phyloP scores from a whole-genome alignment of 2,329 filamentous ascomycete species.

The Metarhizium humberi region DNA sequence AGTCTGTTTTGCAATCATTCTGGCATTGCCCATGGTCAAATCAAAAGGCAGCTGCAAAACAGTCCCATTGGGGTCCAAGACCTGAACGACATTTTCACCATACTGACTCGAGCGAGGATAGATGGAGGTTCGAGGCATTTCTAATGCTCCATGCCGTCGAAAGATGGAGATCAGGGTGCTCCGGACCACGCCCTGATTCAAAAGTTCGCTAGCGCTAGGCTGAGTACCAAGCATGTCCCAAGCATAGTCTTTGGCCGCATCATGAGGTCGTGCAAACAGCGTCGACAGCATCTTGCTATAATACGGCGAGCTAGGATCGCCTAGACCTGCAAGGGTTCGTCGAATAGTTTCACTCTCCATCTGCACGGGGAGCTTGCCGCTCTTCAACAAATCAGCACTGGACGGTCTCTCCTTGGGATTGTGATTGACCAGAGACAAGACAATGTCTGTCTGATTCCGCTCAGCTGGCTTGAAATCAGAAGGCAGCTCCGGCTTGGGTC shows the following conservation, averaged over 20 bases:
- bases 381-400: slow-evolving; percentile 72
- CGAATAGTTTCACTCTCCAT: slow-evolving; percentile 89
- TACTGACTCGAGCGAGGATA: slow-evolving; percentile 82
- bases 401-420: slow-evolving; percentile 75
- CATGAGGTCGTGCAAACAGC: slow-evolving; percentile 67
- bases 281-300: slow-evolving; percentile 85
- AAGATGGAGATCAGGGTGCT: slow-evolving; percentile 71
- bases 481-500: slow-evolving; percentile 60
- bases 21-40: slow-evolving; percentile 78
- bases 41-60: slow-evolving; percentile 91
- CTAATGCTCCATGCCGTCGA: slow-evolving; percentile 78
- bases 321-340: slow-evolving; percentile 69
- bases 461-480: slow-evolving; percentile 59
- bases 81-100: slow-evolving; percentile 59
- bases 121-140: slow-evolving; percentile 62
- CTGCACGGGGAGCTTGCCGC: slow-evolving; percentile 78
- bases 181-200: slow-evolving; percentile 66
- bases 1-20: slow-evolving; percentile 65
- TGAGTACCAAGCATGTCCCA: slow-evolving; percentile 61
- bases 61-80: slow-evolving; percentile 78
- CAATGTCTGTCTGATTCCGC: slow-evolving; percentile 69
- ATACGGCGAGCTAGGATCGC: slow-evolving; percentile 76
- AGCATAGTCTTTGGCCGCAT: slow-evolving; percentile 70
- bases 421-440: slow-evolving; percentile 71
- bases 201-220: slow-evolving; percentile 48